Percentiles rank a stretch among this genome's conserved stretches.
phyloP scores from a whole-genome alignment of 805 yeast genomes.

The Komagataella pastoris region DNA sequence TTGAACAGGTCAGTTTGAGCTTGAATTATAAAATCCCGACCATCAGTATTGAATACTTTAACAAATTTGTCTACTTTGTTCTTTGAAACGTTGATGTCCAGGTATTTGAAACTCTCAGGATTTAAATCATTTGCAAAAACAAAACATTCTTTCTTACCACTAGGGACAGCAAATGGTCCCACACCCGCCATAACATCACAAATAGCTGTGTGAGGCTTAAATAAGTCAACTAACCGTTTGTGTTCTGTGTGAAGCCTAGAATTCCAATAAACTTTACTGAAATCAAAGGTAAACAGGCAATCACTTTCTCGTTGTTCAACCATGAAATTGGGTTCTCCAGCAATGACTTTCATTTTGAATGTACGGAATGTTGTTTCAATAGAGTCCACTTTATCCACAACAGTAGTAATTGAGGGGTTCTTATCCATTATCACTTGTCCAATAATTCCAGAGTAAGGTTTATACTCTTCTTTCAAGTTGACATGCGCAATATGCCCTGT shows the following conservation, averaged over 20 bases:
- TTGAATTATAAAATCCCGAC: constrained; percentile 60
- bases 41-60: constrained; percentile 60
- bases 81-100: constrained; percentile 44
- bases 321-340: constrained; percentile 63
- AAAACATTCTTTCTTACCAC: constrained; percentile 69
- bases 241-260: constrained; percentile 92
- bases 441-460: constrained; percentile 67
- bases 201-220: constrained; percentile 55
- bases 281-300: constrained; percentile 78
- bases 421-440: constrained; percentile 89
- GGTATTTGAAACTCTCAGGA: constrained; percentile 69
- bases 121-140: constrained; percentile 90
- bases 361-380: constrained; percentile 86
- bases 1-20: constrained; percentile 23
- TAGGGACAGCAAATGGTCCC: constrained; percentile 96
- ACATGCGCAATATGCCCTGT: constrained; percentile 96
- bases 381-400: constrained; percentile 81
- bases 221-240: constrained; percentile 51
- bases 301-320: constrained; percentile 85
- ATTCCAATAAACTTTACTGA: constrained; percentile 94
- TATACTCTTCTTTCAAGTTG: constrained; percentile 71
- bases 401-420: constrained; percentile 69
- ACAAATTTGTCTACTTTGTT: constrained; percentile 57
- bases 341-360: constrained; percentile 85
- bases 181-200: constrained; percentile 98